Conservation (phyloP, 768 basidiomycete species). For the Hortiboletus flavorubellus region DNA sequence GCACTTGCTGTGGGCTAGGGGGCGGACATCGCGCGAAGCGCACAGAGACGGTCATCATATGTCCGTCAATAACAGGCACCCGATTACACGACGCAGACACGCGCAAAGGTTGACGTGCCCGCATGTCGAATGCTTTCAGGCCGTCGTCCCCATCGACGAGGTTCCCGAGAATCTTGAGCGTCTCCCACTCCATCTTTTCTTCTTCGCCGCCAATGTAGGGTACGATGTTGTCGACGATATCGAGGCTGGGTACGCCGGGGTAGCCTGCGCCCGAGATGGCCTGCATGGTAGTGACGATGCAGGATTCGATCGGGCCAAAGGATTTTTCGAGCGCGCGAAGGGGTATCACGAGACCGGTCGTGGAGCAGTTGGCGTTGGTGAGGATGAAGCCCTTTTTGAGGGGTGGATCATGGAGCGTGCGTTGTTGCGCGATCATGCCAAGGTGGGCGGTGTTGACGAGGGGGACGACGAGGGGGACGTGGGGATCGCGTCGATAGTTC, state of each 20-base stretch:
- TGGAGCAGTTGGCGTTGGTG: slow-evolving; percentile 98
- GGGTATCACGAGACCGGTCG: slow-evolving; percentile 91
- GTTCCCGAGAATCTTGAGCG: slow-evolving; percentile 93
- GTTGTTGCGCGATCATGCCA: slow-evolving; percentile 82
- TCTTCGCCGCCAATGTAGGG: slow-evolving; percentile 93
- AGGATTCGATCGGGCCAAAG: slow-evolving; percentile 91
- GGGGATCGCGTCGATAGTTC: slow-evolving; percentile 88
- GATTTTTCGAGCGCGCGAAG: slow-evolving; percentile 83
- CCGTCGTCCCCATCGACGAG: slow-evolving; percentile 55
- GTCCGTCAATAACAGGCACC: slow-evolving; percentile 94
- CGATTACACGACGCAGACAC: slow-evolving; percentile 93
- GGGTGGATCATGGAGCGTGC: slow-evolving; percentile 57
- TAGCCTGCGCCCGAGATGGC: slow-evolving; percentile 99
- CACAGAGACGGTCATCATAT: slow-evolving; percentile 87
- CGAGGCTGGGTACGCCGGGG: slow-evolving; percentile 85
- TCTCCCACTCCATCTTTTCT: slow-evolving; percentile 99
- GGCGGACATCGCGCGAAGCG: slow-evolving; percentile 77
- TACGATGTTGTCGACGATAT: slow-evolving; percentile 94
- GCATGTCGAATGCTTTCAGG: slow-evolving; percentile 76
- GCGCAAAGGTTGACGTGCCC: slow-evolving; percentile 72
- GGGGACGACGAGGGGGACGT: slow-evolving; percentile 93
- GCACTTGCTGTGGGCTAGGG: slow-evolving; percentile 84
- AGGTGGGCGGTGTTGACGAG: slow-evolving; percentile 90
- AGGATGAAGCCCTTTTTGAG: slow-evolving; percentile 90
- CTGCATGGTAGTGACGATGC: slow-evolving; percentile 94